phyloP scores from a whole-genome alignment of 2,329 filamentous ascomycete genomes.

The Colletotrichum sp. region DNA sequence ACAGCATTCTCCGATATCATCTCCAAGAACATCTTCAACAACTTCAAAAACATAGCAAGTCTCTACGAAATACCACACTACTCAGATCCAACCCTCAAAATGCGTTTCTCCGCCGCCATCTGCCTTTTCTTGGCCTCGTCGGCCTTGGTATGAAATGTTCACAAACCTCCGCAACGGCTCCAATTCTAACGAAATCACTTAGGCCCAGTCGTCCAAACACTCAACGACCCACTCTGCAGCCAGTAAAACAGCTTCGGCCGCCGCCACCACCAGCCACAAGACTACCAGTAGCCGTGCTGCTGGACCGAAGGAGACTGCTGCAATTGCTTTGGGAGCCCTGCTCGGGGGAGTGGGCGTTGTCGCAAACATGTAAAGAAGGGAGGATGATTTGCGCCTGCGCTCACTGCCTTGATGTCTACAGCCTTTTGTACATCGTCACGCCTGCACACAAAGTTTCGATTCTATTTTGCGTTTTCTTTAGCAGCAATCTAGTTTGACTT shows the following conservation, averaged over 20 bases:
- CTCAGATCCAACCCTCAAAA: not conserved
- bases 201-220: not conserved
- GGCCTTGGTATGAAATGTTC: not conserved
- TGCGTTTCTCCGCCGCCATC: not conserved
- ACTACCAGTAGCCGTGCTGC: not conserved
- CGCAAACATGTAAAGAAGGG: not conserved
- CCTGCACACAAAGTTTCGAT: not conserved
- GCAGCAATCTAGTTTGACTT: not conserved
- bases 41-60: not conserved
- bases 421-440: not conserved
- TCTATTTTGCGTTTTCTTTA: not conserved
- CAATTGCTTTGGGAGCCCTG: not conserved
- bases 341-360: not conserved
- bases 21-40: not conserved
- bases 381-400: not conserved
- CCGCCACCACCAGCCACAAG: not conserved
- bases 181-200: not conserved
- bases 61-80: not conserved
- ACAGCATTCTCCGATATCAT: not conserved
- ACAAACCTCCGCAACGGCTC: fast-evolving
- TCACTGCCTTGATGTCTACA: not conserved
- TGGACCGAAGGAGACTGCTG: not conserved
- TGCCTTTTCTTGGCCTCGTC: not conserved
- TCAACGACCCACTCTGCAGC: not conserved
- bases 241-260: not conserved